These are phyloP conservation scores for Huiozyma sinensis DNA, from an alignment of 805 yeast genomes.

Conservation along the genomic window DNA sequence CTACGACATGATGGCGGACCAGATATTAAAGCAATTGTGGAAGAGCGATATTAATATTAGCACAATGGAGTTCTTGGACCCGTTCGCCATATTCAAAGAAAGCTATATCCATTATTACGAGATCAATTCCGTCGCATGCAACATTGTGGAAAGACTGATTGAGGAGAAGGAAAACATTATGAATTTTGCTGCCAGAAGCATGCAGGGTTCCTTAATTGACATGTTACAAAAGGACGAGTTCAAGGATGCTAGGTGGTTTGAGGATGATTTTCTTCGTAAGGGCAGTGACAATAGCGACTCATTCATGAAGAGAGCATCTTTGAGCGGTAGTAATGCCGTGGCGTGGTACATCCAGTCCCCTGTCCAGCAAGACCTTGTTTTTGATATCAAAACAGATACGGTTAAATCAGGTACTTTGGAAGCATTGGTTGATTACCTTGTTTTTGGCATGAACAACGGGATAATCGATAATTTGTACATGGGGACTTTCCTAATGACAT, in stretches of 20 bases:
- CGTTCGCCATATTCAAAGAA: constrained; percentile 20
- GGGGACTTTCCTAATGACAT: constrained; percentile 40
- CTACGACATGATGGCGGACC: constrained; percentile 21
- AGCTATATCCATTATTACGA: constrained; percentile 28
- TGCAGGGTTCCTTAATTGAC: constrained; percentile 61
- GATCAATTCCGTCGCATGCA: constrained; percentile 25
- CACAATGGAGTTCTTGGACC: constrained; percentile 26
- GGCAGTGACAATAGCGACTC: constrained; percentile 6
- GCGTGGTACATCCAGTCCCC: constrained; percentile 71
- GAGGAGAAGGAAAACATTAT: constrained; percentile 61
- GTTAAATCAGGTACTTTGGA: constrained; percentile 75
- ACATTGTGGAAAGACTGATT: constrained; percentile 45
- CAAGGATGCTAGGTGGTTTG: constrained; percentile 25
- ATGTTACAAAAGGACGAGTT: constrained; percentile 43
- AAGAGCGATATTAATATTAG: constrained; percentile 35
- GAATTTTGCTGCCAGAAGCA: constrained; percentile 64
- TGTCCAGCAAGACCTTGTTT: constrained; percentile 44
- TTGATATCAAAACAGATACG: constrained; percentile 50
- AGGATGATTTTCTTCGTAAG: constrained; percentile 10
- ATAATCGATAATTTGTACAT: constrained; percentile 56
- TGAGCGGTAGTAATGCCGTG: constrained; percentile 6
- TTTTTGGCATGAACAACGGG: constrained; percentile 57
- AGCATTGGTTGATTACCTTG: constrained; percentile 69
- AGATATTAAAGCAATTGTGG: constrained; percentile 37
- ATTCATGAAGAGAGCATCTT: neutral